Evolutionary conservation across 2,329 filamentous ascomycete species (phyloP).

Genomic region (Onygenales sp.): DNA sequence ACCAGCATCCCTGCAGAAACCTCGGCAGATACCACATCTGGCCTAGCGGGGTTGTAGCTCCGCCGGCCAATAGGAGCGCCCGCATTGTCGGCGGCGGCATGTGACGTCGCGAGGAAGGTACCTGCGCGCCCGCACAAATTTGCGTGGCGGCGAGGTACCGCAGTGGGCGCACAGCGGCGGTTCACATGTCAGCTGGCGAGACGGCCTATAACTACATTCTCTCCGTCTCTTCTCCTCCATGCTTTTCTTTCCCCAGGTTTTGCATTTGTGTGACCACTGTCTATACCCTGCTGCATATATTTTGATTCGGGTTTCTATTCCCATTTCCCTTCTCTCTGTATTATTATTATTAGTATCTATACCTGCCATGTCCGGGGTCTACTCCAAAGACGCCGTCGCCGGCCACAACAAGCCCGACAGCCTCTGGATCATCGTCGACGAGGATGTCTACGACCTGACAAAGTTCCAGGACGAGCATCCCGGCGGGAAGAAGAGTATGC

Average conservation of each 20-base stretch:
- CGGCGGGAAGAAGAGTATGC: slow-evolving; percentile 63
- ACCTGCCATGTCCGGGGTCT: slow-evolving; percentile 74
- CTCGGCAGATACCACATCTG: neutral
- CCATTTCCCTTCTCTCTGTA: neutral
- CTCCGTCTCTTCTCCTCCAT: neutral
- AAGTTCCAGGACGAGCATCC: slow-evolving; percentile 80
- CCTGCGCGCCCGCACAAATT: no score
- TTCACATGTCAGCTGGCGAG: neutral
- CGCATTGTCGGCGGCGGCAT: no score
- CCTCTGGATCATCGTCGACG: slow-evolving; percentile 84
- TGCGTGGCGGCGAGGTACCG: no score
- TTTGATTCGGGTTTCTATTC: neutral
- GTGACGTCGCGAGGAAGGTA: no score
- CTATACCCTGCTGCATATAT: neutral
- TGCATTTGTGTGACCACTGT: neutral
- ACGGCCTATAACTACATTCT: neutral
- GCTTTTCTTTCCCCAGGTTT: neutral
- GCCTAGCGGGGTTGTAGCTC: neutral
- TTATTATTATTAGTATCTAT: neutral
- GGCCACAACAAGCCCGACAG: slow-evolving; percentile 81
- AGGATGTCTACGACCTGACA: slow-evolving; percentile 92
- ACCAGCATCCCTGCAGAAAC: neutral
- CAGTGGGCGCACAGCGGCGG: no score
- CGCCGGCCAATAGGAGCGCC: neutral
- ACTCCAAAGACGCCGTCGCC: slow-evolving; percentile 75